Base-by-base conservation (phyloP, 176 grass and related monocot species). In the Elaeis guineensis region DNA sequence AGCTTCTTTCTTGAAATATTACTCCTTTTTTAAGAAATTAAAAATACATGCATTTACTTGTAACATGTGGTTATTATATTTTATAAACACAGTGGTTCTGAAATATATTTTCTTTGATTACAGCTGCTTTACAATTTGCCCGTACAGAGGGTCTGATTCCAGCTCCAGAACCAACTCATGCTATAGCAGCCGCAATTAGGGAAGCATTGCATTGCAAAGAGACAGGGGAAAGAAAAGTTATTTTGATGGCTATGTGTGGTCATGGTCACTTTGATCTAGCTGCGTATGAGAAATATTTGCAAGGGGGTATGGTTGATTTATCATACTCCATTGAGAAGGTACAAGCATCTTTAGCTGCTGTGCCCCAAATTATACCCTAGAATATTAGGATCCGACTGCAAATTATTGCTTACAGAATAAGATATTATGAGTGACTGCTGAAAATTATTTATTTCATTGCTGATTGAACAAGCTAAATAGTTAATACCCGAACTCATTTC, bases 101-200 rank as follows among this genome's bases (percentile, higher is more conserved):
- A 65, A n/a, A 8, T 65, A 25, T 6, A 25, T 5, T 64, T 55
- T 54, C 2, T 62, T 12, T 57, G 54, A 71, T 71, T 69, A 17
- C 75, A 97, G 93, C 87, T 50, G 93, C 93, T 6, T 16, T 97
- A 35, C 72, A 91, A 57, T 97, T 97, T 32, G 87, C 87, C 1
- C 69, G 84, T 62, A 91, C 93, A 21, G 93, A 97, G 74, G 93
- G 93, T 57, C 89, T 96, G 67, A 97, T 97, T 49, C 93, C 93
- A 19, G 93, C 93, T 22, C 93, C 93, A 16, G 93, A 97, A 48
- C 93, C 93, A 56, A 80, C 93, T 39, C 87, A 97, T 62, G 93
- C 93, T 8, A 91, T 97, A 61, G 87, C 93, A 23, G 93, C 93
- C 44, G 75, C 76, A 55, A 97, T 97, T 72, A 82, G 87, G 78